phyloP scores from a whole-genome alignment of 2,329 filamentous ascomycete genomes.

The Chrysoporthe austroafricana region DNA sequence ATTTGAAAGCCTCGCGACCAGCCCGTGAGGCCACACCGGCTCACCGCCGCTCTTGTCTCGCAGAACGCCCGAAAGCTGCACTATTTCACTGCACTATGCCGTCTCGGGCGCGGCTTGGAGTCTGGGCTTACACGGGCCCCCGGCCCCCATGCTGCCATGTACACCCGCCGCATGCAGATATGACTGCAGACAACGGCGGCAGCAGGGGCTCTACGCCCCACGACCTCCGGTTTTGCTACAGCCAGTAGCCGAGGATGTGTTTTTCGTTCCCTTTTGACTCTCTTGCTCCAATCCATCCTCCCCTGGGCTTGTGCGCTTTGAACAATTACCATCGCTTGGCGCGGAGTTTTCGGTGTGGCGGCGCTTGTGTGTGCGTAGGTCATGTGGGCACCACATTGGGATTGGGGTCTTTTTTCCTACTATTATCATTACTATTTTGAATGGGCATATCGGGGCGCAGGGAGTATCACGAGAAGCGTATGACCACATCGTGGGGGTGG shows the following conservation, averaged over 20 bases:
- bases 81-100: background rate
- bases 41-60: conserved; percentile 1
- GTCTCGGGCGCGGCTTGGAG: background rate
- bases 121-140: conserved; percentile 12
- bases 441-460: background rate
- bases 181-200: conserved; percentile 6
- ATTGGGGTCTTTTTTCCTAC: background rate
- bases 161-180: conserved; percentile 15
- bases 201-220: background rate
- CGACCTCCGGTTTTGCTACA: conserved; percentile 1
- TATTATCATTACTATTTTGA: background rate
- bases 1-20: background rate
- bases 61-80: too few species aligned
- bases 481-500: conserved; percentile 8
- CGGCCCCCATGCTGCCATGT: conserved; percentile 1
- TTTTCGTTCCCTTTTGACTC: background rate
- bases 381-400: background rate
- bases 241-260: background rate
- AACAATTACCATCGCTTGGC: conserved; percentile 26
- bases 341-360: conserved; percentile 7
- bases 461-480: conserved; percentile 1
- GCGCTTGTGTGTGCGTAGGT: background rate
- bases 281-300: background rate
- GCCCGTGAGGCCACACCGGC: background rate
- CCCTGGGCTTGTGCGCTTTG: conserved; percentile 17